Percentiles rank a stretch among this genome's conserved stretches.
phyloP scores from a whole-genome alignment of 1,139 yeast species.

The Candida albicans region DNA sequence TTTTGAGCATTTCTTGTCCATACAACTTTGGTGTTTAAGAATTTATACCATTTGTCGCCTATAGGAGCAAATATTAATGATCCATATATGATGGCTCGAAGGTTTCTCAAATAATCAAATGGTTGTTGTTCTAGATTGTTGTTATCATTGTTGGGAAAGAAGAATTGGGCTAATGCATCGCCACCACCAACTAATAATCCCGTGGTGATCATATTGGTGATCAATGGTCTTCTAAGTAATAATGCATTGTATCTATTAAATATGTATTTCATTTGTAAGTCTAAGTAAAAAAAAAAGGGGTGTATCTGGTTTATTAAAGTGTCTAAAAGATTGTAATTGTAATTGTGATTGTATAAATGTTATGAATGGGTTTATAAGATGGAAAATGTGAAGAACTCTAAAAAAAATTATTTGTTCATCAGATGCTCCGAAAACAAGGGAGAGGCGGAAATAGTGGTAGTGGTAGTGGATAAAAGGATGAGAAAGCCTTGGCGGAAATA shows the following conservation, averaged over 20 bases:
- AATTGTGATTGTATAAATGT: too few relatives aligned
- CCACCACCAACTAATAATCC: slow-evolving; percentile 45
- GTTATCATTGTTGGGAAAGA: slow-evolving; percentile 22
- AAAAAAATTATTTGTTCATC: neutral
- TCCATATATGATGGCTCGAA: slow-evolving; percentile 39
- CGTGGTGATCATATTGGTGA: slow-evolving; percentile 40
- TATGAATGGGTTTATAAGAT: too few relatives aligned
- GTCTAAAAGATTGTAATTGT: too few relatives aligned
- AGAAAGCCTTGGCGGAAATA: neutral
- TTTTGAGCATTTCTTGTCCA: slow-evolving; percentile 6
- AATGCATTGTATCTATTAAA: slow-evolving; percentile 30
- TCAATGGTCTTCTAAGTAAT: slow-evolving; percentile 31
- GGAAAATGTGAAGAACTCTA: neutral
- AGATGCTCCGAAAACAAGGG: too few relatives aligned
- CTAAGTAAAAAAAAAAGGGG: neutral
- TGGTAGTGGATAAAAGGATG: too few relatives aligned
- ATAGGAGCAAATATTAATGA: slow-evolving; percentile 43
- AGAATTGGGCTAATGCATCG: slow-evolving; percentile 39
- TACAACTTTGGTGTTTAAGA: slow-evolving; percentile 23
- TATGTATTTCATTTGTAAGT: slow-evolving; percentile 11
- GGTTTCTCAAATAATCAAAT: slow-evolving; percentile 33
- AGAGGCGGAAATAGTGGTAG: too few relatives aligned
- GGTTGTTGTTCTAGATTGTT: slow-evolving; percentile 7
- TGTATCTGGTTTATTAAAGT: neutral
- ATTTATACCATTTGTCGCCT: slow-evolving; percentile 43